Conservation (phyloP, 768 basidiomycete genomes). For the Kwoniella sp. region DNA sequence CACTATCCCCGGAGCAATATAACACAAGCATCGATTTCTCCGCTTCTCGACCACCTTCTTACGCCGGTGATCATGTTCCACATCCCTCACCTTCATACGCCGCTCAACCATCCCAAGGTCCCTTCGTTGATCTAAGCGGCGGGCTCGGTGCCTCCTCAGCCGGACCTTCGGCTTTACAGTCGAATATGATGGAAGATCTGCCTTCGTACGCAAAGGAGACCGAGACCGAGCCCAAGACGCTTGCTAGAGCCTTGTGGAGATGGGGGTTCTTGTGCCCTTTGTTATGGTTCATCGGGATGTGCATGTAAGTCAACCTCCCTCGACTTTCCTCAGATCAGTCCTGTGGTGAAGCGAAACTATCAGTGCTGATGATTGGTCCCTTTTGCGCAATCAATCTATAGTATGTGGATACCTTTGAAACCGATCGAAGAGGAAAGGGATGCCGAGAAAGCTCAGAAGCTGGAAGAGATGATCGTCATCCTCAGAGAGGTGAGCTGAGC, state of each 20-base stretch:
- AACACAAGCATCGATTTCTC: slow-evolving; percentile 7
- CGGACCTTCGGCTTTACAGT: not conserved
- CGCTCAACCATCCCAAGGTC: slow-evolving; percentile 1
- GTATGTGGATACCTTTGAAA: slow-evolving; percentile 47
- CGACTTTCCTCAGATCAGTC: too few species aligned
- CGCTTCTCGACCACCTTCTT: slow-evolving; percentile 14
- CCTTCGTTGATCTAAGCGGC: not conserved
- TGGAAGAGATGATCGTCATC: slow-evolving; percentile 49
- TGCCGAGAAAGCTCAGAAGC: slow-evolving; percentile 44
- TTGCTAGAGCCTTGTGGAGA: slow-evolving; percentile 43
- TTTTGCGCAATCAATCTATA: slow-evolving; percentile 10
- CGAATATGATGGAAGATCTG: slow-evolving; percentile 11
- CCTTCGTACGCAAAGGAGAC: slow-evolving; percentile 39
- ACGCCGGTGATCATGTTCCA: slow-evolving; percentile 1
- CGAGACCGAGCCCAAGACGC: slow-evolving; percentile 45
- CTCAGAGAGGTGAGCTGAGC: slow-evolving; percentile 37
- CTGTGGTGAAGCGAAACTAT: not conserved
- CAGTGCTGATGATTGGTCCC: not conserved
- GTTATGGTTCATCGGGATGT: slow-evolving; percentile 45
- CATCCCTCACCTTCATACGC: not conserved
- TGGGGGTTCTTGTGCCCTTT: slow-evolving; percentile 46
- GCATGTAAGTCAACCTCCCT: slow-evolving; percentile 40
- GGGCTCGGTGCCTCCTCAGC: slow-evolving; percentile 1
- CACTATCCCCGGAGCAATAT: not conserved
- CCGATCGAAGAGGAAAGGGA: slow-evolving; percentile 44